Evolutionary conservation across 176 grass and related monocot species (phyloP).

Genomic region (bread wheat (Triticum aestivum)): IWGSC_CS_RefSeq_v2.1 NC_057798.1:722582619-722583118

Average conservation of each 20-base stretch:
- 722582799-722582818: slow-evolving; percentile 91
- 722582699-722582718: slow-evolving; percentile 77
- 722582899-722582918: background rate
- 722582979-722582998: background rate
- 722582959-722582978: background rate
- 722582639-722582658: slow-evolving; percentile 90
- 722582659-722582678: slow-evolving; percentile 86
- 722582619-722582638: slow-evolving; percentile 95
- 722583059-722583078: background rate
- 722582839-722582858: background rate
- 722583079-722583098: background rate
- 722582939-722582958: background rate
- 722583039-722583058: background rate
- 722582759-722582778: slow-evolving; percentile 62
- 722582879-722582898: background rate
- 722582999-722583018: background rate
- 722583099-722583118: background rate
- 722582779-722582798: slow-evolving; percentile 74
- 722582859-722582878: background rate
- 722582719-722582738: slow-evolving; percentile 52
- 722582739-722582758: slow-evolving; percentile 68
- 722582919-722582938: background rate
- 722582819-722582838: slow-evolving; percentile 69
- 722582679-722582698: slow-evolving; percentile 76
- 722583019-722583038: background rate